Percentiles rank a stretch among this genome's conserved stretches.
Evolutionary conservation across 192 early-diverging fungal genomes (phyloP).

Genomic region (Coemansia guatemalensis): DNA sequence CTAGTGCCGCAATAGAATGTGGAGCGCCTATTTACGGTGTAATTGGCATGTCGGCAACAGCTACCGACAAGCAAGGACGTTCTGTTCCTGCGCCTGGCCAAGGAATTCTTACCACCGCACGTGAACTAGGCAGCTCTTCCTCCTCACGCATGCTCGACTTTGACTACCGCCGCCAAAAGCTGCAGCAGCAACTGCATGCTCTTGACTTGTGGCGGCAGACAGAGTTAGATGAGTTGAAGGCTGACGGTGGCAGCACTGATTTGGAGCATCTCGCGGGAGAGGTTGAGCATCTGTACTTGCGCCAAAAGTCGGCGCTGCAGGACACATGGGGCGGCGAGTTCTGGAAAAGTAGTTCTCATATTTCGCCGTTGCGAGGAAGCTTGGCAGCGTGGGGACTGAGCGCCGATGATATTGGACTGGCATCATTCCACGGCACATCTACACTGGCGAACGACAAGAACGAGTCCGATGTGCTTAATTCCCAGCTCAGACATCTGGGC

Average conservation of each 20-base stretch:
- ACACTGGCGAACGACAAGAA: slow-evolving; percentile 97
- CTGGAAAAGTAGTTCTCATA: slow-evolving; percentile 70
- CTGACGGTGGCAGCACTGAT: slow-evolving; percentile 35
- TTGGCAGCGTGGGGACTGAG: slow-evolving; percentile 84
- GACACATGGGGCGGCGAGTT: slow-evolving; percentile 68
- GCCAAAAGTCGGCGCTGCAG: slow-evolving; percentile 26
- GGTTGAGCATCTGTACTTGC: slow-evolving; percentile 12
- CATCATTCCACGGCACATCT: slow-evolving; percentile 93
- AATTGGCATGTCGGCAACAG: slow-evolving; percentile 81
- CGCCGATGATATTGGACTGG: slow-evolving; percentile 88
- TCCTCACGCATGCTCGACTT: slow-evolving; percentile 65
- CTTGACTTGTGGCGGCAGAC: slow-evolving; percentile 11
- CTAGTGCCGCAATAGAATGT: slow-evolving; percentile 79
- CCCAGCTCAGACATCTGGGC: slow-evolving; percentile 84
- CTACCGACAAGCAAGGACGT: slow-evolving; percentile 92
- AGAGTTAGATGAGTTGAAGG: slow-evolving; percentile 1
- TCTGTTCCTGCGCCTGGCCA: slow-evolving; percentile 92
- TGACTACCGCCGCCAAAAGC: slow-evolving; percentile 78
- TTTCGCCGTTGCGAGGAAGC: slow-evolving; percentile 85
- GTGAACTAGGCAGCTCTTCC: slow-evolving; percentile 59
- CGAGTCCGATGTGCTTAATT: slow-evolving; percentile 86
- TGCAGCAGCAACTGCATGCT: slow-evolving; percentile 41
- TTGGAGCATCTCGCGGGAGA: not conserved
- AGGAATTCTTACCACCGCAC: slow-evolving; percentile 85
- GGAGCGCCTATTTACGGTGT: slow-evolving; percentile 90